Base-by-base conservation (phyloP, 2,329 filamentous ascomycete species). In the Diaporthe australafricana region DNA sequence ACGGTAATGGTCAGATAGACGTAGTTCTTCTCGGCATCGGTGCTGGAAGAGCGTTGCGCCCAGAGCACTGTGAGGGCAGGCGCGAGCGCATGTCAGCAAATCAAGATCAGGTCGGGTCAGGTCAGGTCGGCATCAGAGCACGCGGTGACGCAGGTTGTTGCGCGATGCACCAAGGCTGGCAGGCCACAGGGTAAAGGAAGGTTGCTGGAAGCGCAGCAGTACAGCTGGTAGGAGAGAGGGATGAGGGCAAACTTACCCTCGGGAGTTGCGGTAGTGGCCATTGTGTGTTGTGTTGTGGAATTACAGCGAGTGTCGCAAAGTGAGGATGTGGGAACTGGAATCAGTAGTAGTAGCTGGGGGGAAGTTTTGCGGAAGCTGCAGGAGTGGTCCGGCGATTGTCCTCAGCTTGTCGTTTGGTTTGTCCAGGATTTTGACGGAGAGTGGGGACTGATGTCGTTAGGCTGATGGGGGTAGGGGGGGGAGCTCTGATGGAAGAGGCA, bases 1-100 rank as follows among this genome's bases (percentile, higher is more conserved):
- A 95, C 95, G 79, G 90, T 90, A 85, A 99, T 94, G 81, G 94
- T 97, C 77, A 99, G 89, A 87, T 95, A 97, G 88, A 99, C 87
- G 86, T 94, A 94, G 89, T 99, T 99, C 88, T 95, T 97, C 82
- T 92, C 89, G 70, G 93, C 82, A 70, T 98, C 95, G 77, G 87
- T 87, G 78, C 84, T 87, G 80, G 92, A 96, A 57, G 96, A 98
- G 88, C 96, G 95, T 88, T 99, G 96, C 76, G 96, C 96, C 96
- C 96, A 99, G 84, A 95, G 93, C 78, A 99, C 96, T 98, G 79
- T 42, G 45, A 47, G 56, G 9, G 30, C n/a, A 42, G 50, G 63
- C 22, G 42, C 32, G 40, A 35, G 60, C 42, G 45, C 53, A 16
- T 27, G 50, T 53, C 62, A 40, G 32, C 70, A 27, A 65, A 22